Conservation (phyloP, 2,329 filamentous ascomycete genomes). For the Madurella fahalii region DNA sequence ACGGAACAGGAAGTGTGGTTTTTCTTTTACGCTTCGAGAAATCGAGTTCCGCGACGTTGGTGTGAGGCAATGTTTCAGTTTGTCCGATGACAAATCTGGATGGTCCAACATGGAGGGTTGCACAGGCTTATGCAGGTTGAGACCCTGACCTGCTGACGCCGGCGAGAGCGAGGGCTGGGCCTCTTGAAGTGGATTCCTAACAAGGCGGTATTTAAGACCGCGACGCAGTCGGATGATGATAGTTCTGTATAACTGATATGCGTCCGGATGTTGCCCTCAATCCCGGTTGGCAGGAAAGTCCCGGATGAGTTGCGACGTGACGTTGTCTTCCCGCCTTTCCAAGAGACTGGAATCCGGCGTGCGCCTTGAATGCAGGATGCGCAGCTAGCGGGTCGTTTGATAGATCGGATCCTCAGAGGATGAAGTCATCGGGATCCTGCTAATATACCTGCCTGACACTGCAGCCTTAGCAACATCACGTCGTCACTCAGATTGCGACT, state of each 20-base stretch:
- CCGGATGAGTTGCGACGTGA: neutral
- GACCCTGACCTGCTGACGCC: too few species aligned
- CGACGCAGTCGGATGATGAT: too few species aligned
- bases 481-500: too few species aligned
- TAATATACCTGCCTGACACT: neutral
- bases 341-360: neutral
- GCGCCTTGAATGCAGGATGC: neutral
- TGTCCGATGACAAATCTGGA: too few species aligned
- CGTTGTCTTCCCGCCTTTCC: neutral
- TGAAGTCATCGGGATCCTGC: neutral
- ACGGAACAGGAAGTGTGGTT: constrained; percentile 3
- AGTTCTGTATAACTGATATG: too few species aligned
- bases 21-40: neutral
- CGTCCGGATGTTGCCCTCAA: too few species aligned
- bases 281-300: too few species aligned
- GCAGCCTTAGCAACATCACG: neutral
- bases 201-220: too few species aligned
- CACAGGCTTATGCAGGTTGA: too few species aligned
- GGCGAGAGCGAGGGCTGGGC: too few species aligned
- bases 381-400: neutral
- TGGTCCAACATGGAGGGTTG: too few species aligned
- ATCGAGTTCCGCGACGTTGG: neutral
- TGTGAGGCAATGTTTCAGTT: neutral
- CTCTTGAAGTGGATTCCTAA: too few species aligned
- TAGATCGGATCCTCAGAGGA: neutral